Base-by-base conservation (phyloP, 106 monocot genomes). In the Platanthera guangdongensis region DNA sequence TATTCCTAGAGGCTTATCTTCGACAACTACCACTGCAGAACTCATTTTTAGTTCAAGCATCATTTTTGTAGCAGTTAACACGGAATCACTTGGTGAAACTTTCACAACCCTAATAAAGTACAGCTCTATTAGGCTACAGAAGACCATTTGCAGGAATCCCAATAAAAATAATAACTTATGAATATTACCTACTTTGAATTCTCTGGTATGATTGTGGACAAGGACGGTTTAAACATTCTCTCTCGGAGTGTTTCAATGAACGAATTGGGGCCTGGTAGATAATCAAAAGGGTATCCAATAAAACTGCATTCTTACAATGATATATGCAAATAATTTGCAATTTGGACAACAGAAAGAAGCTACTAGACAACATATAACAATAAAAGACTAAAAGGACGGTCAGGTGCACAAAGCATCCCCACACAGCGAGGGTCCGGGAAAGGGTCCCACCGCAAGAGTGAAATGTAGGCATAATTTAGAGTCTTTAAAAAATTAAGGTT, bases 161-260 rank as follows among this genome's bases (percentile, higher is more conserved):
- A 67, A 39, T 47, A 57, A 19, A 67, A 76, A n/a, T 47, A 57
- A n/a, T 53, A 76, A 73, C 81, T 65, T 22, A 67, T 50, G 57
- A 53, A 77, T 78, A 90, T 90, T 86, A 84, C 90, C 90, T 84
- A 90, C 90, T 84, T 89, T 90, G 90, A 75, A 82, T 86, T 86
- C 74, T 84, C 90, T 54, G 80, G 51, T 68, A 86, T 82, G 52
- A 90, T 84, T 21, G 86, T 80, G 18, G 86, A 90, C 46, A 90
- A 78, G 51, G 86, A 84, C 73, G 90, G 90, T 75, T 78, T 82
- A 68, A 86, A 90, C 84, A 90, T 84, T 60, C 84, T 74, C 53
- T 86, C 90, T 68, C 86, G 81, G 68, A 89, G 81, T 5, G 86
- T 83, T 79, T 89, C 89, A 77, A 86, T 84, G 72, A 86, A 86